Evolutionary conservation across 306 rosid genomes (phyloP).

Genomic region (Cicer cuneatum): DNA sequence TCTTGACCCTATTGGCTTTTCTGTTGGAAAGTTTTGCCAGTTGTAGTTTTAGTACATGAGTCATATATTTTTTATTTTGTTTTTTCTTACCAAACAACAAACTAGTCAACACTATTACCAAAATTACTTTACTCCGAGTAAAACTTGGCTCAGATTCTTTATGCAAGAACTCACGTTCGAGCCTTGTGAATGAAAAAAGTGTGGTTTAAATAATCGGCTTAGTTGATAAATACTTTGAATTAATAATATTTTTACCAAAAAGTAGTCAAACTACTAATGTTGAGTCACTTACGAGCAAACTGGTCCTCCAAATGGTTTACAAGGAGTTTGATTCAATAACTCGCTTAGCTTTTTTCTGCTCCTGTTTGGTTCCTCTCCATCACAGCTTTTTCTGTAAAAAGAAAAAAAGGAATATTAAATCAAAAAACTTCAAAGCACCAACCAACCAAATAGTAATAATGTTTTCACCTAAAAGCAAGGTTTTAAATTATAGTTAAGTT

Average conservation of each 20-base stretch:
- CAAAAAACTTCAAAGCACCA: slow-evolving; percentile 2
- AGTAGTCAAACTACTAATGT: neutral
- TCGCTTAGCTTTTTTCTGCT: slow-evolving; percentile 53
- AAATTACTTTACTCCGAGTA: too few relatives aligned
- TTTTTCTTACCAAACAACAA: neutral
- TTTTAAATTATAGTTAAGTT: too few relatives aligned
- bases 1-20: slow-evolving; percentile 31
- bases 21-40: slow-evolving; percentile 35
- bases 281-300: slow-evolving; percentile 82
- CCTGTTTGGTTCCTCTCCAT: slow-evolving; percentile 50
- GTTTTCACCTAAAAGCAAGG: too few relatives aligned
- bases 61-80: neutral
- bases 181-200: too few relatives aligned
- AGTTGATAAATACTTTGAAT: too few relatives aligned
- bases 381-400: slow-evolving; percentile 61
- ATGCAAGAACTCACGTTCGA: too few relatives aligned
- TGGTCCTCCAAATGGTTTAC: slow-evolving; percentile 70
- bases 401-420: neutral
- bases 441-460: neutral
- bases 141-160: too few relatives aligned
- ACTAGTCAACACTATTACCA: neutral
- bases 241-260: neutral
- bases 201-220: too few relatives aligned
- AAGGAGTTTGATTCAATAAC: slow-evolving; percentile 48
- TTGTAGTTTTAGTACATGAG: slow-evolving; percentile 25